Conservation (phyloP, 768 basidiomycete species). For the Clavulina sp. region DNA sequence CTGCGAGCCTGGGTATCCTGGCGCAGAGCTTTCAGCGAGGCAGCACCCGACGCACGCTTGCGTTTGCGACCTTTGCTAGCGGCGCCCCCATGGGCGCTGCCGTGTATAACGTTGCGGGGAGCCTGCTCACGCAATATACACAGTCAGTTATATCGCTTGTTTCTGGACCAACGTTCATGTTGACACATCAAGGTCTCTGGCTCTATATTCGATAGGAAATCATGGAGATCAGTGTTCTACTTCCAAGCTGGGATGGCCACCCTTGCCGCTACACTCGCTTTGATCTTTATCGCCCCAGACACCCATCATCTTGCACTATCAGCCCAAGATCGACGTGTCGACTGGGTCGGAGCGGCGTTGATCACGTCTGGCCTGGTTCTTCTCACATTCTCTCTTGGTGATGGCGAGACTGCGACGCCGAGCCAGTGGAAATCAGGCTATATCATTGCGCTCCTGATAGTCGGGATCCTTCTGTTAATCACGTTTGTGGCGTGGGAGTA, state of each 20-base stretch:
- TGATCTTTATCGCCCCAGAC: slow-evolving; percentile 48
- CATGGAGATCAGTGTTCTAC: slow-evolving; percentile 51
- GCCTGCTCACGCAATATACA: slow-evolving; percentile 41
- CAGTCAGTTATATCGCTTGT: no score
- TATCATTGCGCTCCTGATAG: no score
- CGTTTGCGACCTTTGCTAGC: slow-evolving; percentile 70
- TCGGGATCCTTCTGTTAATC: no score
- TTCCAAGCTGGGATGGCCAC: slow-evolving; percentile 18
- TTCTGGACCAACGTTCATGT: no score
- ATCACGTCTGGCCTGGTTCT: slow-evolving; percentile 49
- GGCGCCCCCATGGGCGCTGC: slow-evolving; percentile 71
- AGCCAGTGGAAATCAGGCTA: no score
- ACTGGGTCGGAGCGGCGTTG: slow-evolving; percentile 60
- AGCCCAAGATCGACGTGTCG: slow-evolving; percentile 29
- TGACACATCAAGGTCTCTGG: no score
- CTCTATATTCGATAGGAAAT: no score
- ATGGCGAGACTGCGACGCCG: slow-evolving; percentile 39
- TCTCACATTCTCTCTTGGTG: slow-evolving; percentile 54
- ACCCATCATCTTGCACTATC: slow-evolving; percentile 11
- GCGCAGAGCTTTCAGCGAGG: slow-evolving; percentile 53
- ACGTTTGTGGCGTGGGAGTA: no score
- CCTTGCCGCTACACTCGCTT: slow-evolving; percentile 21
- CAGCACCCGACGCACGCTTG: slow-evolving; percentile 47
- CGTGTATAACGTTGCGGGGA: slow-evolving; percentile 52
- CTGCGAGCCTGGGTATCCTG: slow-evolving; percentile 66